Conservation (phyloP, 768 basidiomycete species). For the Leucogyrophana mollusca region DNA sequence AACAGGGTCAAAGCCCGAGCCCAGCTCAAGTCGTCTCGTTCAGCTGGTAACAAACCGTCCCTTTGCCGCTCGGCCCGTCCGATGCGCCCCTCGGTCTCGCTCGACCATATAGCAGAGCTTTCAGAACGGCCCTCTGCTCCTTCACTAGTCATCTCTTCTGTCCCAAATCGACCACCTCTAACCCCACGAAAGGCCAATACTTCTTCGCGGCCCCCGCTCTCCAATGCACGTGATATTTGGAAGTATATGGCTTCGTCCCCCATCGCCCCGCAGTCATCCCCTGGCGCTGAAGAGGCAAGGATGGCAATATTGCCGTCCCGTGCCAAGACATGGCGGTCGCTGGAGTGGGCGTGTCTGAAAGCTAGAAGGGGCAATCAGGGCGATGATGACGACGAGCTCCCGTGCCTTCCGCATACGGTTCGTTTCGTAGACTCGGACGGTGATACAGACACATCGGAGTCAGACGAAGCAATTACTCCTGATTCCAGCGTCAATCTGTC, state of each 20-base stretch:
- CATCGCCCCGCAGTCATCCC: constrained; percentile 13
- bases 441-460: constrained; percentile 10
- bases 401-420: constrained; percentile 10
- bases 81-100: constrained; percentile 28
- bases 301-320: constrained; percentile 26
- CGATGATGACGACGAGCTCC: constrained; percentile 17
- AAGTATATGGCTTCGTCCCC: constrained; percentile 30
- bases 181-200: constrained; percentile 25
- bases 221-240: constrained; percentile 20
- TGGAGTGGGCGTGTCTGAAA: constrained; percentile 75
- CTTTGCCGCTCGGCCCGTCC: too few species aligned
- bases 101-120: constrained; percentile 28
- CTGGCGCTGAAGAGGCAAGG: constrained; percentile 23
- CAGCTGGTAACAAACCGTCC: constrained; percentile 6
- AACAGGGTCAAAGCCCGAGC: constrained; percentile 1
- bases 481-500: constrained; percentile 10
- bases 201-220: background rate
- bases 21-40: constrained; percentile 7
- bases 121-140: constrained; percentile 24
- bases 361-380: constrained; percentile 29
- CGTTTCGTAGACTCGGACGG: too few species aligned
- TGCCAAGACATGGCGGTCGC: constrained; percentile 46
- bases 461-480: constrained; percentile 17
- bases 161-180: constrained; percentile 14
- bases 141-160: constrained; percentile 5